Conservation (phyloP, 768 basidiomycete genomes). For the Mycena venus region DNA sequence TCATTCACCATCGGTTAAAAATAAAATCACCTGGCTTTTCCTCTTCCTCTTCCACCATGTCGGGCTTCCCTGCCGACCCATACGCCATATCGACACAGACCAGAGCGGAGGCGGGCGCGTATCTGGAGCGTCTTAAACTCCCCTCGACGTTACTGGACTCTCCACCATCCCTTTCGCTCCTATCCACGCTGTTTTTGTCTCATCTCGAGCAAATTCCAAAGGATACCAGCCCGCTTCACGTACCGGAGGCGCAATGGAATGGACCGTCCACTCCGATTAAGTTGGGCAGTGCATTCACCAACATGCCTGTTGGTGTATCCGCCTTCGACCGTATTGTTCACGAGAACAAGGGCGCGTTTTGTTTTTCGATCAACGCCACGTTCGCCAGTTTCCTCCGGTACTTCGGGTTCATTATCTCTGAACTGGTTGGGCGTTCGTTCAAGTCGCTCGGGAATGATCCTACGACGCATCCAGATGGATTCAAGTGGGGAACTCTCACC, state of each 20-base stretch:
- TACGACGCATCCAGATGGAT: conserved; percentile 29
- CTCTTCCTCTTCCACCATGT: neutral
- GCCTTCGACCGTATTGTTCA: conserved; percentile 25
- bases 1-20: neutral
- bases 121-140: conserved; percentile 25
- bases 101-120: conserved; percentile 18
- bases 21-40: neutral
- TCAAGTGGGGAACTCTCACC: conserved; percentile 33
- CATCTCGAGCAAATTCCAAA: conserved; percentile 34
- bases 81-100: conserved; percentile 3
- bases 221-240: conserved; percentile 32
- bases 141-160: conserved; percentile 24
- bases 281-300: conserved; percentile 26
- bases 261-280: conserved; percentile 27
- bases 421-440: conserved; percentile 28
- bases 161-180: conserved; percentile 25
- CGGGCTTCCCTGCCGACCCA: conserved; percentile 19
- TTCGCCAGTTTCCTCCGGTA: conserved; percentile 28
- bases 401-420: conserved; percentile 29
- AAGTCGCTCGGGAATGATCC: conserved; percentile 31
- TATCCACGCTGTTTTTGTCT: conserved; percentile 23
- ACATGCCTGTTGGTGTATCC: conserved; percentile 32
- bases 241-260: conserved; percentile 32
- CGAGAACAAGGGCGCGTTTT: conserved; percentile 34
- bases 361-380: conserved; percentile 30